Base-by-base conservation (phyloP, 768 basidiomycete species). In the Clathrus columnatus region DNA sequence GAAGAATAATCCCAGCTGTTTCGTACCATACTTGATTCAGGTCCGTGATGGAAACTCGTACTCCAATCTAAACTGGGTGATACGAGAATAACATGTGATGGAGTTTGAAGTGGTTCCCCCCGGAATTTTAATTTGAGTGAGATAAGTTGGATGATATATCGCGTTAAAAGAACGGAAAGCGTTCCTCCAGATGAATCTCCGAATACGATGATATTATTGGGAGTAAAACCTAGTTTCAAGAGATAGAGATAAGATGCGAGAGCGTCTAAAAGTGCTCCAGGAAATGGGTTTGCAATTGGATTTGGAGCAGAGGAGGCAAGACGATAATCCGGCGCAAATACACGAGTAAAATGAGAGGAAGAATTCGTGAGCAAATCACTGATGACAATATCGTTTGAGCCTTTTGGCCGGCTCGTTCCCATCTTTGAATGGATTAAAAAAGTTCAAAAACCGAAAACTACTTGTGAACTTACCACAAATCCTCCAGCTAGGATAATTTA, bases 211-310 rank as follows among this genome's bases (percentile, higher is more conserved):
- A 62, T 57, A 18, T 62, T 45, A 29, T 48, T 43, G 7, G 61
- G 60, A 10, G 21, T n/a, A 50, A 62, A 54, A 8, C 60, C 60
- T 11, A 61, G 50, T 10, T 58, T 56, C 30, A 85, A 73, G 20
- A 90, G 81, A 65, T 90, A 84, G 45, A 75, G 69, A 65, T 89
- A 92, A 6, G 83, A 87, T 1, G 84, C 78, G 7, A 91, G 68
- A 2, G 81, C 82, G 63, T 92, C 88, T 16, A 91, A 69, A 0
- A 92, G 72, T 20, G 85, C 85, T 0, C 83, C 73, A 0, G 89
- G 89, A 71, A 91, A 91, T 7, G 86, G 77, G 57, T 82, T 73
- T 4, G 68, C 68, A 11, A 71, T 66, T 24, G 64, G 58, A 61
- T 69, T 69, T 23, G 79, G 74, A 48, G 70, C 64, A 14, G 68